Conservation (phyloP, 2,329 filamentous ascomycete species). For the Penicillium sp. region DNA sequence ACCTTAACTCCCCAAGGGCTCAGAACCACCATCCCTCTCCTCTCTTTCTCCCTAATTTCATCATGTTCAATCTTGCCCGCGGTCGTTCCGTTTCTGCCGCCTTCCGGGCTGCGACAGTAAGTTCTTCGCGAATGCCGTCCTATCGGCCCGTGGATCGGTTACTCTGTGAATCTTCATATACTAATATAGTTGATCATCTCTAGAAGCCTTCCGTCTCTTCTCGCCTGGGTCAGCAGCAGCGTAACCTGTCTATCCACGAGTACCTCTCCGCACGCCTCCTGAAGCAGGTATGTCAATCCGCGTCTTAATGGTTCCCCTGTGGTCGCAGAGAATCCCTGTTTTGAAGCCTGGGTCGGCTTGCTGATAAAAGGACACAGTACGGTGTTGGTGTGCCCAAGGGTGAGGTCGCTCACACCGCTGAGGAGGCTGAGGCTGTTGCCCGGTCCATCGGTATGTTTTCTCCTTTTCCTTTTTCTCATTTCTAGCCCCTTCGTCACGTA, state of each 20-base stretch:
- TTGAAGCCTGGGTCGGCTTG: slow-evolving; percentile 6
- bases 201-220: slow-evolving; percentile 59
- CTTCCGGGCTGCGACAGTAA: slow-evolving; percentile 74
- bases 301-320: slow-evolving; percentile 9
- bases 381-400: slow-evolving; percentile 91
- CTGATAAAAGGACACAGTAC: slow-evolving; percentile 62
- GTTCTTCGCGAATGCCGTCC: slow-evolving; percentile 31
- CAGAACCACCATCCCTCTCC: slow-evolving; percentile 11
- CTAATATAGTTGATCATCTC: slow-evolving; percentile 6
- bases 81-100: slow-evolving; percentile 78
- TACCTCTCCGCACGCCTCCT: slow-evolving; percentile 94
- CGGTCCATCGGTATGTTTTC: slow-evolving; percentile 72
- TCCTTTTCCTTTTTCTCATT: not conserved
- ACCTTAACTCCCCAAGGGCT: slow-evolving; percentile 16
- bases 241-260: slow-evolving; percentile 95
- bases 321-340: slow-evolving; percentile 14
- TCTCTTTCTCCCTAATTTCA: slow-evolving; percentile 32
- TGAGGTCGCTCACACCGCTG: slow-evolving; percentile 75
- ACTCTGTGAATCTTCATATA: slow-evolving; percentile 4
- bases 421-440: slow-evolving; percentile 89
- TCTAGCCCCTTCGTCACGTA: slow-evolving; percentile 8
- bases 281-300: slow-evolving; percentile 55
- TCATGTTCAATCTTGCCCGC: slow-evolving; percentile 87
- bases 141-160: slow-evolving; percentile 14
- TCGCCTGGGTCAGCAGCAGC: slow-evolving; percentile 71